Evolutionary conservation across 192 early-diverging fungal species (phyloP).

Genomic region (Backusella circina): DNA sequence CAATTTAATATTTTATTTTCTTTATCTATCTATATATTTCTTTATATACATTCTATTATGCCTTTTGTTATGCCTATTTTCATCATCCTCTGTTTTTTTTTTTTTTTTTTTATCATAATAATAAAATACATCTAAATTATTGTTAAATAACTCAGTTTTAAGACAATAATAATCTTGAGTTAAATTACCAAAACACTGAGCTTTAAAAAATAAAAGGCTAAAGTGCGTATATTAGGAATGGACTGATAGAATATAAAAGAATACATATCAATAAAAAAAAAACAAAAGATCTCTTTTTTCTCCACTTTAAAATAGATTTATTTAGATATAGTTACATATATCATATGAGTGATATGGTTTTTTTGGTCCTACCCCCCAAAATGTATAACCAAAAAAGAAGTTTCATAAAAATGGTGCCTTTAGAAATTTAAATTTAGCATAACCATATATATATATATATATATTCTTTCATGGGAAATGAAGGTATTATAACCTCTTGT

Average conservation of each 20-base stretch:
- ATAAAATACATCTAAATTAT: neutral
- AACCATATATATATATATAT: neutral
- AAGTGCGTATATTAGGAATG: neutral
- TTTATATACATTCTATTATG: neutral
- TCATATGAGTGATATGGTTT: neutral
- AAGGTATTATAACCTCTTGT: too few species aligned
- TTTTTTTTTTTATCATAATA: neutral
- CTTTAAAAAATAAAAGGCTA: neutral
- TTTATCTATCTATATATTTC: neutral
- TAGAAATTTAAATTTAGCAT: neutral
- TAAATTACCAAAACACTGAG: neutral
- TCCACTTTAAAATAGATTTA: constrained; percentile 4
- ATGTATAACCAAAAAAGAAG: neutral
- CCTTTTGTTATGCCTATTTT: neutral
- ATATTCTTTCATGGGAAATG: neutral
- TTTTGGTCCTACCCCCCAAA: neutral
- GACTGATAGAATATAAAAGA: neutral
- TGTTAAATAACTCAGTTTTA: neutral
- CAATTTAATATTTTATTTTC: neutral
- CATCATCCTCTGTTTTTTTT: too few species aligned
- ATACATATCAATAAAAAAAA: too few species aligned
- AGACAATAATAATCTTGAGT: neutral
- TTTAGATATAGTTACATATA: neutral
- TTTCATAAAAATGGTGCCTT: neutral
- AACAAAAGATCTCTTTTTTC: neutral